A percentile compares a stretch with the other conserved stretches of the same genome.
Evolutionary conservation across 352 stramenopile species (phyloP).

Genomic region (Blastocystis hominis): DNA sequence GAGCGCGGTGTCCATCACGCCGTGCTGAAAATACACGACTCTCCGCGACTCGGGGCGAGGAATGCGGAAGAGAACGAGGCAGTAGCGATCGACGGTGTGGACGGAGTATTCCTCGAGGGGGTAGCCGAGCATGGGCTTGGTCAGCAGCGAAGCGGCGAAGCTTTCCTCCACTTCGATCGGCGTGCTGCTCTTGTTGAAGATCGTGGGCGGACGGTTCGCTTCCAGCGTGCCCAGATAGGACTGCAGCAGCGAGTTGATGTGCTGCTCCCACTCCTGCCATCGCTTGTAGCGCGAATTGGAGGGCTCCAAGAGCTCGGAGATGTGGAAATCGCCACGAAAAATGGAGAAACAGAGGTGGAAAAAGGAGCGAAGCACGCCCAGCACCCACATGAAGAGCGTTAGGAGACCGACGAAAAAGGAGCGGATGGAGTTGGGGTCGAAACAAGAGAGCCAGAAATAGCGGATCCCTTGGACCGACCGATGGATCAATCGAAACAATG

Average conservation of each 20-base stretch:
- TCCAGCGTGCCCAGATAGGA: constrained; percentile 17
- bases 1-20: constrained; percentile 61
- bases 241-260: neutral
- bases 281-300: neutral
- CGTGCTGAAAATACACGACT: constrained; percentile 60
- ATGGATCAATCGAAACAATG: neutral
- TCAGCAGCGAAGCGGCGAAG: neutral
- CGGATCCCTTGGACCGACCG: neutral
- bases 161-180: neutral
- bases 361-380: neutral
- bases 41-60: constrained; percentile 57
- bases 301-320: no score
- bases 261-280: neutral
- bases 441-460: neutral
- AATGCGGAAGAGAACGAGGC: constrained; percentile 59
- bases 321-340: neutral
- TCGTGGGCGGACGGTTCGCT: neutral
- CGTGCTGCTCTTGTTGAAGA: neutral
- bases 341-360: neutral
- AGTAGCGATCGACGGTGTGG: constrained; percentile 59
- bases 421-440: neutral
- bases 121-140: constrained; percentile 31
- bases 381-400: neutral
- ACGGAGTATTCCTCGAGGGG: constrained; percentile 46
- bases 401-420: neutral